A percentile compares a stretch with the other conserved stretches of the same genome.
Conservation (phyloP, 2,329 filamentous ascomycete species). For the Xylariomycetidae sp. region DNA sequence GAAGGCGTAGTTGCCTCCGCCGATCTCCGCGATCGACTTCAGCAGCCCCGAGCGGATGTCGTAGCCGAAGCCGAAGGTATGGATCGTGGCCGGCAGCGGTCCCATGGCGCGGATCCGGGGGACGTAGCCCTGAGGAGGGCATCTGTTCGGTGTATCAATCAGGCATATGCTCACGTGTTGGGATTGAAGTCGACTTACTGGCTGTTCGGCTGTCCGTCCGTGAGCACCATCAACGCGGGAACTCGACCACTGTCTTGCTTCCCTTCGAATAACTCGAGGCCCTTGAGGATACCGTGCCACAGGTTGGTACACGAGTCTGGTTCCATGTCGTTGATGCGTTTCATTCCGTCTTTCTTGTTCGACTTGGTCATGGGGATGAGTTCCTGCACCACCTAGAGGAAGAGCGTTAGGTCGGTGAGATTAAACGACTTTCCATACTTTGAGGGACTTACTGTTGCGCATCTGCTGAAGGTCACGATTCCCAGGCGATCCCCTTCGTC, state of each 20-base stretch:
- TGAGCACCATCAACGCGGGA: conserved; percentile 47
- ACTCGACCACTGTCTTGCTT: conserved; percentile 30
- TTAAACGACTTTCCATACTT: neutral
- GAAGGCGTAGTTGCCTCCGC: conserved; percentile 53
- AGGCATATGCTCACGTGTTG: neutral
- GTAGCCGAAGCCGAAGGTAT: conserved; percentile 52
- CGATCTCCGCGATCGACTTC: conserved; percentile 53
- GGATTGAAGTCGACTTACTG: conserved; percentile 37
- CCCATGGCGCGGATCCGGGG: conserved; percentile 41
- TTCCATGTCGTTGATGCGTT: conserved; percentile 37
- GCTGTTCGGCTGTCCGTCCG: conserved; percentile 49
- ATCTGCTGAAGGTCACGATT: conserved; percentile 48
- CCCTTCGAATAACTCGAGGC: conserved; percentile 39
- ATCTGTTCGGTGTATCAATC: conserved; percentile 24
- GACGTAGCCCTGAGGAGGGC: conserved; percentile 47
- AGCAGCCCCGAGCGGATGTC: conserved; percentile 44
- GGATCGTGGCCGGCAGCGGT: conserved; percentile 37
- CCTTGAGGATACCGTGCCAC: conserved; percentile 50
- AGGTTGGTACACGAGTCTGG: conserved; percentile 43
- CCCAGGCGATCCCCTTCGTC: conserved; percentile 48
- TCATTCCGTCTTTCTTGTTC: conserved; percentile 38
- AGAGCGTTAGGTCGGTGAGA: too few species aligned
- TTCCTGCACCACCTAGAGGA: conserved; percentile 34
- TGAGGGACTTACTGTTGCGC: conserved; percentile 28
- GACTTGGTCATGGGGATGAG: conserved; percentile 40